Conservation (phyloP, 345 rosid genomes). For the Linum trigynum region DNA sequence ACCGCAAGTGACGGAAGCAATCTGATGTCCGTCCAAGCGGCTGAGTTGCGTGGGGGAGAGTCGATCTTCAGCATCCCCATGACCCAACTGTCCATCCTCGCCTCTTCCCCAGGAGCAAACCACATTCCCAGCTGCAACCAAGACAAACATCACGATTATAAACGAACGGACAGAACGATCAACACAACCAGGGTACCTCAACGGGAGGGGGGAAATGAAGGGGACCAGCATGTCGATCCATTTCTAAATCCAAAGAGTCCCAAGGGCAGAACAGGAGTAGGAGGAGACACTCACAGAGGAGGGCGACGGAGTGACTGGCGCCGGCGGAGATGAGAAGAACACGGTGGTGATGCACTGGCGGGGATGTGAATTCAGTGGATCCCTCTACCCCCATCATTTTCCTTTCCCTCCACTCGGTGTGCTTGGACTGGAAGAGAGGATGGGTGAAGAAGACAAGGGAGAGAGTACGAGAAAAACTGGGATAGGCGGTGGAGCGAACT, state of each 20-base stretch:
- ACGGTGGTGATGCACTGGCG: constrained; percentile 36
- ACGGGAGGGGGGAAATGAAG: not conserved
- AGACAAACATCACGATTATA: not conserved
- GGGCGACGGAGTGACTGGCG: constrained; percentile 92
- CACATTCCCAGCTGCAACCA: constrained; percentile 62
- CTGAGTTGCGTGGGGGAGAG: constrained; percentile 69
- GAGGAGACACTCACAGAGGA: constrained; percentile 46
- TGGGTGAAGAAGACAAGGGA: not conserved
- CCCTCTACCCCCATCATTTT: constrained; percentile 40
- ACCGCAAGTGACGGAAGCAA: constrained; percentile 71
- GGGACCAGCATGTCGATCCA: not conserved
- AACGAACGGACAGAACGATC: not conserved
- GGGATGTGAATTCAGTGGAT: constrained; percentile 23
- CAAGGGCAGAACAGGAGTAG: too few relatives aligned
- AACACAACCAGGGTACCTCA: not conserved
- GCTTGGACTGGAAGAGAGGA: not conserved
- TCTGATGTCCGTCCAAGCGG: constrained; percentile 52
- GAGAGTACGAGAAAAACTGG: not conserved
- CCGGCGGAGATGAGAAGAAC: constrained; percentile 89
- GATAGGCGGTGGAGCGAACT: not conserved
- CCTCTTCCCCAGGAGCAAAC: constrained; percentile 98
- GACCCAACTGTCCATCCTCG: constrained; percentile 97
- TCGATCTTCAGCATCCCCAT: constrained; percentile 88
- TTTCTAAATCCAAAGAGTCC: not conserved
- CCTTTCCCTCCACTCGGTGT: not conserved